Base-by-base conservation (phyloP, 2,329 filamentous ascomycete genomes). In the Botrytis elliptica region DNA sequence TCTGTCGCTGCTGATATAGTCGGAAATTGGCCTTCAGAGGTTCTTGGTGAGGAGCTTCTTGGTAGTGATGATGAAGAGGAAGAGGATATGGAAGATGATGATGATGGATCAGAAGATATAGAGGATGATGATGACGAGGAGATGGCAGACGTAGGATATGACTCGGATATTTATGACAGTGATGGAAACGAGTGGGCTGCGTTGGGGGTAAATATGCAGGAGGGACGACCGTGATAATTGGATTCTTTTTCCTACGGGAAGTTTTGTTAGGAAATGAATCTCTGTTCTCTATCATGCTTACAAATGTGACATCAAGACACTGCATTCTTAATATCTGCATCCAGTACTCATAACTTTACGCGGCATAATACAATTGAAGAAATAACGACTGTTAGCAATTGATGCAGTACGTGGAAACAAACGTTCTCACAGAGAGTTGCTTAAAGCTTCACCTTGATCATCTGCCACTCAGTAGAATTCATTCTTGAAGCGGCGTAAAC, bases 161-260 rank as follows among this genome's bases (percentile, higher is more conserved):
- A 52, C 3, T 38, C 14, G 0, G 46, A 60, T 0, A 20, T 40
- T 2, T 52, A 70, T 2, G 40, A 70, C 14, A 60, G 5, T 77
- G 80, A 72, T 76, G 75, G 74, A 38, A 70, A 75, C 29, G 68
- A 75, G 2, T 33, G 22, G 40, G 33, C 46, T 12, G 38, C 7
- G 0, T 36, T 55, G 25, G 52, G 25, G 2, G 67, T 55, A 16
- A 55, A 62, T n/a, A 63, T 63, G 60, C n/a, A 42, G 22, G 36
- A n/a, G 10, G 20, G 33, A 8, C 3, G 8, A 40, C 38, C 25
- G 18, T 57, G 4, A 25, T 57, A 25, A 57, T 57, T 14, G 12
- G 5, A 57, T 10, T 14, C 7, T 25, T 40, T 20, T 29, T 29
- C 6, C 3, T 10, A 8, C 14, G 16, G 7, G 29, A 14, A 33